Percentiles rank a stretch among this genome's conserved stretches.
These are phyloP conservation scores for Cladosporium oxysporum DNA, from an alignment of 2,329 filamentous ascomycete genomes.

Conservation along the genomic window DNA sequence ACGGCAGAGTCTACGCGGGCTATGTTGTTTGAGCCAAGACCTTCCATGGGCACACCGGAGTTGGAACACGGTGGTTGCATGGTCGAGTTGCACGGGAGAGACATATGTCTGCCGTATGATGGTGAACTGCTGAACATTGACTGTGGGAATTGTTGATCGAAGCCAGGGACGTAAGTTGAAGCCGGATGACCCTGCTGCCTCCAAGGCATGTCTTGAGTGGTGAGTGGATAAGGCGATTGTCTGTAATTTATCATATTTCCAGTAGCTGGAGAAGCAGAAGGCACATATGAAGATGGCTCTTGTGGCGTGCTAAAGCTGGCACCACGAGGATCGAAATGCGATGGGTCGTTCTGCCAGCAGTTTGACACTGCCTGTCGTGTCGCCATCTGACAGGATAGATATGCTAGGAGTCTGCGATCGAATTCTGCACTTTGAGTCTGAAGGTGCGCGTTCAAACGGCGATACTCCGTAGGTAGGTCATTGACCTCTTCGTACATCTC, in stretches of 20 bases:
- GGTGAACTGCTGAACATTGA: neutral
- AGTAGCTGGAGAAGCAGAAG: neutral
- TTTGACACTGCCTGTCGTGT: conserved; percentile 49
- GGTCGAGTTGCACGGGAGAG: neutral
- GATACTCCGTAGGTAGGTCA: conserved; percentile 67
- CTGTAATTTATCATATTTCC: neutral
- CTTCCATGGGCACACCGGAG: neutral
- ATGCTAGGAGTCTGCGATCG: conserved; percentile 62
- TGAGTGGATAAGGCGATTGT: neutral
- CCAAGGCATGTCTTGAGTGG: neutral
- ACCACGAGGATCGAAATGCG: conserved; percentile 36
- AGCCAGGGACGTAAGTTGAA: neutral
- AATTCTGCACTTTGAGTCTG: conserved; percentile 62
- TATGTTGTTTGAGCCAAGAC: neutral
- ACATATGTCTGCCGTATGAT: neutral
- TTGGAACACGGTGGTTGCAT: neutral
- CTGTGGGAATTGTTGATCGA: neutral
- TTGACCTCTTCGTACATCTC: conserved; percentile 97
- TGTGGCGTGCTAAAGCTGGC: neutral
- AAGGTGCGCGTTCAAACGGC: conserved; percentile 62
- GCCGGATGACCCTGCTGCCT: neutral
- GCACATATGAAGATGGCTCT: neutral
- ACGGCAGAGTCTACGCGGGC: conserved; percentile 24
- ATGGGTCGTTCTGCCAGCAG: conserved; percentile 28
- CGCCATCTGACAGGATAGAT: conserved; percentile 57